These are phyloP conservation scores for Trichoderma aggressivum DNA, from an alignment of 2,329 filamentous ascomycete species.

Conservation along the genomic window DNA sequence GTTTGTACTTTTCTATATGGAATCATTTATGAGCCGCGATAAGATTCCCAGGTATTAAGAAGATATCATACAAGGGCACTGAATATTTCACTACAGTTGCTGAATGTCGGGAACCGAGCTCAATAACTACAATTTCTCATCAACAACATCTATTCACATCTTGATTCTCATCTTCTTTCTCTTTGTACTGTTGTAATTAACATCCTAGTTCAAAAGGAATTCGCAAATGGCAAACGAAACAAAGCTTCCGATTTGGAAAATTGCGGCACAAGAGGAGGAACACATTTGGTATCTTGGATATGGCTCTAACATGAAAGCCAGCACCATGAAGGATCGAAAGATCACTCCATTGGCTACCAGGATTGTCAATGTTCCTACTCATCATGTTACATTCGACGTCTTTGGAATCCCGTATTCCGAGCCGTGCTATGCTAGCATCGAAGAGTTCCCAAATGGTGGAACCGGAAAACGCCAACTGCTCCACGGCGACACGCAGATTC, in stretches of 20 bases:
- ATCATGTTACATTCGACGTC: conserved; percentile 17
- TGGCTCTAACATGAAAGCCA: conserved; percentile 19
- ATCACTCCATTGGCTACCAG: conserved; percentile 13
- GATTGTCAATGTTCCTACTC: conserved; percentile 12
- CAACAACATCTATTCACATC: not conserved
- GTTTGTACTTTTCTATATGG: not conserved
- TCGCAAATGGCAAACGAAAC: not conserved
- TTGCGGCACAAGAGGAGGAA: not conserved
- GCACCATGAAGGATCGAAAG: conserved; percentile 8
- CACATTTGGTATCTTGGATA: conserved; percentile 17
- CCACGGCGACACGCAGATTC: not conserved
- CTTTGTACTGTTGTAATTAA: not conserved
- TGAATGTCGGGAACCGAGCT: not conserved
- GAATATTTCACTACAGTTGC: not conserved
- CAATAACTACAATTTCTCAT: too few relatives aligned
- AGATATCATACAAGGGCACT: not conserved
- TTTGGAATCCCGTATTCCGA: conserved; percentile 18
- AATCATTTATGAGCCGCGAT: not conserved
- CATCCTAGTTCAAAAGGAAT: accelerated
- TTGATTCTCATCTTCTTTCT: not conserved
- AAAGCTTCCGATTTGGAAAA: conserved; percentile 3
- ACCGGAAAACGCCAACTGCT: not conserved
- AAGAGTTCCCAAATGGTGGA: not conserved
- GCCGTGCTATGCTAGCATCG: conserved; percentile 16
- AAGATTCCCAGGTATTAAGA: not conserved